phyloP scores from a whole-genome alignment of 768 basidiomycete species.

The Pleurotus tuoliensis region DNA sequence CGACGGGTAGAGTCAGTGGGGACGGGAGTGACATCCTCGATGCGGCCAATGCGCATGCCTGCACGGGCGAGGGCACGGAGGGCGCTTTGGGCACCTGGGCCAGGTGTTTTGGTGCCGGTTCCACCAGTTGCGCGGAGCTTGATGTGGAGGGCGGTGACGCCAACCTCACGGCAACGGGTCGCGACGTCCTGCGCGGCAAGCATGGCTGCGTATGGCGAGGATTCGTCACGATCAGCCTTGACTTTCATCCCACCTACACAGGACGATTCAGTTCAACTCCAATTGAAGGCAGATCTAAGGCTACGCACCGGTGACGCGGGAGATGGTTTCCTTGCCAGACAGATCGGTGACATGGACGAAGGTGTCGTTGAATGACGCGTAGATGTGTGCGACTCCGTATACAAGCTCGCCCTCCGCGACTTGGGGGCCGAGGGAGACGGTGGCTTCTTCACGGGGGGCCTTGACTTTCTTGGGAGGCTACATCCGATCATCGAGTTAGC shows the following conservation, averaged over 20 bases:
- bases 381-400: conserved; percentile 98
- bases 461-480: conserved; percentile 84
- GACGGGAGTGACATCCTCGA: conserved; percentile 97
- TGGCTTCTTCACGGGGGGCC: conserved; percentile 72
- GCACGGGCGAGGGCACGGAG: conserved; percentile 97
- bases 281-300: not conserved
- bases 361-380: conserved; percentile 99
- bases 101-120: conserved; percentile 98
- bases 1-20: conserved; percentile 96
- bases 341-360: conserved; percentile 99
- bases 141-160: conserved; percentile 97
- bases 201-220: conserved; percentile 96
- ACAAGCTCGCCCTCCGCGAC: conserved; percentile 96
- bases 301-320: conserved; percentile 87
- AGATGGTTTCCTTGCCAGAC: conserved; percentile 98
- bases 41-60: conserved; percentile 96
- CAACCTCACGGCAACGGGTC: conserved; percentile 94
- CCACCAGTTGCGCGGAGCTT: conserved; percentile 98
- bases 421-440: conserved; percentile 92
- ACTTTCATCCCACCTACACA: conserved; percentile 95
- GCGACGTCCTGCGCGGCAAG: conserved; percentile 98
- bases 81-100: conserved; percentile 97
- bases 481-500: conserved; percentile 47
- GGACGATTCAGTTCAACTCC: not conserved
- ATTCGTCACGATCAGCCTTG: conserved; percentile 99